Percentiles rank a stretch among this genome's conserved stretches.
Conservation (phyloP, 768 basidiomycete species). For the Cubamyces sp. region DNA sequence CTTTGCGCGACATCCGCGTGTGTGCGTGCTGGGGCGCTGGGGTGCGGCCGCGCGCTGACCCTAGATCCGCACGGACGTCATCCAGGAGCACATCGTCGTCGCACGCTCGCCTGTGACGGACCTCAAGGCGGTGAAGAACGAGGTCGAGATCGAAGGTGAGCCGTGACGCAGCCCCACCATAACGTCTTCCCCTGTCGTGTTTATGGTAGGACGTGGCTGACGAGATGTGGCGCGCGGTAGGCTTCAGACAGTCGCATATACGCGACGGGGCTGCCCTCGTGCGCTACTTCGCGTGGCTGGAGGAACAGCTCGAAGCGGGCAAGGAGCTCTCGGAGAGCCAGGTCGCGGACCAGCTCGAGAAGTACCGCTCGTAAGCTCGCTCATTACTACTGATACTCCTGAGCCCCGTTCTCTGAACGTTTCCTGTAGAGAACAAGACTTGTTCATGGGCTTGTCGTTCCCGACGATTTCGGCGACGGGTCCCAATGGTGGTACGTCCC, state of each 20-base stretch:
- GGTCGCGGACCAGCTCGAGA: constrained; percentile 77
- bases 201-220: not conserved
- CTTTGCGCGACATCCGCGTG: constrained; percentile 5
- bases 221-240: constrained; percentile 44
- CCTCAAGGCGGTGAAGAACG: constrained; percentile 81
- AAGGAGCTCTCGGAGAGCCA: constrained; percentile 74
- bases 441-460: constrained; percentile 90
- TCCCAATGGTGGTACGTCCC: constrained; percentile 82
- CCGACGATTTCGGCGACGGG: constrained; percentile 91
- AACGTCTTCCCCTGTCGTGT: not conserved
- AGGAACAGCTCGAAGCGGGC: constrained; percentile 73
- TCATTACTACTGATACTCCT: constrained; percentile 10
- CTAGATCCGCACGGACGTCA: constrained; percentile 25
- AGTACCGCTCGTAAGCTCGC: constrained; percentile 71
- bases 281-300: constrained; percentile 94
- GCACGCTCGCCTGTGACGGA: constrained; percentile 76
- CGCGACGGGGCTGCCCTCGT: constrained; percentile 88
- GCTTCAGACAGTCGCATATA: constrained; percentile 87
- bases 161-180: not conserved
- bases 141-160: constrained; percentile 62
- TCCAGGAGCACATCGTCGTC: constrained; percentile 62
- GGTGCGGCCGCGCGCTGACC: constrained; percentile 25
- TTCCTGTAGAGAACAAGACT: constrained; percentile 61
- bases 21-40: not conserved
- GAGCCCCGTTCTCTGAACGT: not conserved